These are phyloP conservation scores for Penicillium brevicompactum DNA, from an alignment of 2,329 filamentous ascomycete genomes.

Conservation along the genomic window DNA sequence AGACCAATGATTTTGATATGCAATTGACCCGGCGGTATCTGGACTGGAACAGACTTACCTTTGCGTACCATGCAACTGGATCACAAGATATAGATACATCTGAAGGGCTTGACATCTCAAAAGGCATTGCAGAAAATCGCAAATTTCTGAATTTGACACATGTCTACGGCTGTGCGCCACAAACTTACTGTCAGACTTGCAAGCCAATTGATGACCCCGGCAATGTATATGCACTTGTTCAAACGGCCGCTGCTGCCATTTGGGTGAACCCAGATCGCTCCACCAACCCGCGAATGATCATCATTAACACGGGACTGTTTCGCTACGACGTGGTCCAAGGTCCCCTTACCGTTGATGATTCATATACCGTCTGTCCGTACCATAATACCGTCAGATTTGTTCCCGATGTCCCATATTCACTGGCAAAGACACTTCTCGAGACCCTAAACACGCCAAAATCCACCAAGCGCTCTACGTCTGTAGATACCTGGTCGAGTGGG, in stretches of 20 bases:
- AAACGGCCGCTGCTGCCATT: conserved; percentile 53
- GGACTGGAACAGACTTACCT: conserved; percentile 69
- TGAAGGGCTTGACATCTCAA: conserved; percentile 50
- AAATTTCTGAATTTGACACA: conserved; percentile 57
- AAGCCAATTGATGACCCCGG: conserved; percentile 45
- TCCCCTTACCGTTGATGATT: conserved; percentile 56
- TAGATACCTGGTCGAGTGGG: conserved; percentile 8
- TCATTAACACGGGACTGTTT: conserved; percentile 63
- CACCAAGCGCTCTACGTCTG: conserved; percentile 2
- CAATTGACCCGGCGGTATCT: conserved; percentile 57
- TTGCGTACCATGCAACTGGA: conserved; percentile 63
- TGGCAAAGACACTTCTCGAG: conserved; percentile 5
- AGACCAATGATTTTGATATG: conserved; percentile 49
- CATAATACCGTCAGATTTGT: conserved; percentile 5
- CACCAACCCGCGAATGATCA: conserved; percentile 56
- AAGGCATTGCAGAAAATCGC: conserved; percentile 55
- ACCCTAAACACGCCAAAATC: not conserved
- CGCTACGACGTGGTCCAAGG: conserved; percentile 66
- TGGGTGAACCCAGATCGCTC: conserved; percentile 57
- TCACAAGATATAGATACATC: conserved; percentile 52
- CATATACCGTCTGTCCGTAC: conserved; percentile 23
- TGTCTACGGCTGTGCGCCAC: conserved; percentile 63
- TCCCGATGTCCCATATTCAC: conserved; percentile 9
- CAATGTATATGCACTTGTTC: conserved; percentile 57
- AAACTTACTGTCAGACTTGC: conserved; percentile 60